Base-by-base conservation (phyloP, 768 basidiomycete species). In the Mycena pura region DNA sequence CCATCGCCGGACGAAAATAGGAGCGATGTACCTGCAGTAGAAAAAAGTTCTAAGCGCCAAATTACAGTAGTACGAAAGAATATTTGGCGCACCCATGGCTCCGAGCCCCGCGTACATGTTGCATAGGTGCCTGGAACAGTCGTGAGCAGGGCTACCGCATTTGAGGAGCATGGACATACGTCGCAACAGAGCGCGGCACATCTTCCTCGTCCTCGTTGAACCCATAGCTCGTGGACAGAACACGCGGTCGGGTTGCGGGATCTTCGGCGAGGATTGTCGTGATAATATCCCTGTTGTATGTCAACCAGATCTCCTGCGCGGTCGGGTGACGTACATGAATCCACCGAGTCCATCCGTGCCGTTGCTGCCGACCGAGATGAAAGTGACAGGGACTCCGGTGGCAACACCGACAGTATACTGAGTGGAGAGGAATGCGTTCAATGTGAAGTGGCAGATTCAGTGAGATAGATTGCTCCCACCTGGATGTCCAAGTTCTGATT, bases 1-100 rank as follows among this genome's bases (percentile, higher is more conserved):
- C 65, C 63, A 34, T 86, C 84, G 21, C 86, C 84, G n/a, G 81
- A 80, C 24, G 78, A 70, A 72, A 84, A 84, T 17, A 81, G 59
- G 36, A 87, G 22, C 3, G 82, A 81, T 17, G 80, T 72, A 17
- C 56, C 55, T 47, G 19, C 6, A 19, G 6, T 1, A 25, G n/a
- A 17, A 1, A 31, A 22, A 41, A 32, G 31, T 15, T 4, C 22
- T 15, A 11, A 5, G 28, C 14, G 13, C 39, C 7, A 17, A 2
- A 7, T 1, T n/a, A 19, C 19, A 2, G 32, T 3, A 14, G 10
- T 19, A n/a, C 14, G 32, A 9, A 7, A n/a, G n/a, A n/a, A n/a
- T n/a, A n/a, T 9, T 9, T 1, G 24, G 45, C 54, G 3, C 3
- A 13, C 85, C 86, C 1, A 48, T 38, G 2, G 48, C 78, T 19